Evolutionary conservation across 2,329 filamentous ascomycete genomes (phyloP).

Genomic region (Albophoma yamanashiensis): DNA sequence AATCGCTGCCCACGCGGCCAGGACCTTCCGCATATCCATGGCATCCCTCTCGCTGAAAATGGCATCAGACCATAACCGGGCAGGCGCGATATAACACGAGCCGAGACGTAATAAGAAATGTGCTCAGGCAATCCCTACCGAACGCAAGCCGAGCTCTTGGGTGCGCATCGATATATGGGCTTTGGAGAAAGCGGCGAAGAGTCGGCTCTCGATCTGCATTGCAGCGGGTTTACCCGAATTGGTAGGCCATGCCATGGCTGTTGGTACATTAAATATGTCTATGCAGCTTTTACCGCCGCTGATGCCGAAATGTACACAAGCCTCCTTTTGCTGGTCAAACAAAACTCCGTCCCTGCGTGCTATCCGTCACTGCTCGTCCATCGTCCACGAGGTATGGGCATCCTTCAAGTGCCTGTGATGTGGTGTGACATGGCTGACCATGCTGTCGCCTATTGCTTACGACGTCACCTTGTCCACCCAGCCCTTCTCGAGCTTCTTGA

Average conservation of each 20-base stretch:
- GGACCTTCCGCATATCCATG: not conserved
- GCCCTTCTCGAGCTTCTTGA: conserved; percentile 70
- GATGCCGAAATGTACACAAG: conserved; percentile 19
- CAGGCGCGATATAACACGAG: not conserved
- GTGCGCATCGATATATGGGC: too few species aligned
- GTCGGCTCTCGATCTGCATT: not conserved
- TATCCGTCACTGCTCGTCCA: not conserved
- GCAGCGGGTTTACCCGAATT: not conserved
- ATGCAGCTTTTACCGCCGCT: conserved; percentile 19
- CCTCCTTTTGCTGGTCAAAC: not conserved
- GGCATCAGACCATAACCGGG: too few species aligned
- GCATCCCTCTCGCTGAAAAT: not conserved
- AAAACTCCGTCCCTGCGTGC: conserved; percentile 5
- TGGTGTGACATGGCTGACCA: not conserved
- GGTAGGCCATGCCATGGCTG: not conserved
- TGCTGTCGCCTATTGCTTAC: conserved; percentile 1
- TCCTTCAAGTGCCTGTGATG: not conserved
- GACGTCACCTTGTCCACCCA: conserved; percentile 76
- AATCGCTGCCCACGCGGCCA: not conserved
- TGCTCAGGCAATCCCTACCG: not conserved
- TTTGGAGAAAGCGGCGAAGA: not conserved
- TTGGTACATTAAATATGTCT: conserved; percentile 14
- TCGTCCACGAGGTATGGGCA: not conserved
- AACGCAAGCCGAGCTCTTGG: not conserved
- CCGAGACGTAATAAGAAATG: not conserved